A percentile compares a stretch with the other conserved stretches of the same genome.
Conservation (phyloP, 1,284 basidiomycete species). For the Rhizoctonia solani region DNA sequence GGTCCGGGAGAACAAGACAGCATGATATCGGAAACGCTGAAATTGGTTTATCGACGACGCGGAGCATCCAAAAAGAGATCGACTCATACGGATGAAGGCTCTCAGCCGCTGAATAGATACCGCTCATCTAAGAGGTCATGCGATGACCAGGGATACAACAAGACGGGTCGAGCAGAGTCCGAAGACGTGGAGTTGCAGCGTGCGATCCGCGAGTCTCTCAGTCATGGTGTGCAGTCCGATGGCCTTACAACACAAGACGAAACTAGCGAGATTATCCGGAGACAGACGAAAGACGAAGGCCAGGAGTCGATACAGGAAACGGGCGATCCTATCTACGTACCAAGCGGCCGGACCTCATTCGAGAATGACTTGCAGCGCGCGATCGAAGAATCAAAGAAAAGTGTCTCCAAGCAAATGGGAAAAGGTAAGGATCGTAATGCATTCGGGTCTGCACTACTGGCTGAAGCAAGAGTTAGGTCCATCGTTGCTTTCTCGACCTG, state of each 20-base stretch:
- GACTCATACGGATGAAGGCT: neutral
- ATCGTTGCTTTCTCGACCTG: neutral
- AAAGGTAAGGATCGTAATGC: neutral
- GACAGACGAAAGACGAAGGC: neutral
- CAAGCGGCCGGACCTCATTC: neutral
- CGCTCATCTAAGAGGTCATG: neutral
- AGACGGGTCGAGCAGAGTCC: slow-evolving; percentile 37
- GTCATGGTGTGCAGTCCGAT: neutral
- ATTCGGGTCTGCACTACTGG: neutral
- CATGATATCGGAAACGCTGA: slow-evolving; percentile 44
- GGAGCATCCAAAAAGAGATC: slow-evolving; percentile 35
- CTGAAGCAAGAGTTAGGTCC: slow-evolving; percentile 8
- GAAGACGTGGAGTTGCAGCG: slow-evolving; percentile 44
- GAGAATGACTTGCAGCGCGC: slow-evolving; percentile 17
- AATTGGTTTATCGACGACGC: slow-evolving; percentile 47
- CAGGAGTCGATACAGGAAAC: neutral
- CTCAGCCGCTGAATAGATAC: neutral
- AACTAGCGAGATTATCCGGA: neutral
- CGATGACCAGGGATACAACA: slow-evolving; percentile 25
- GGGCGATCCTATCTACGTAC: neutral
- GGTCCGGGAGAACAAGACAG: slow-evolving; percentile 38
- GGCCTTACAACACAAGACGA: neutral
- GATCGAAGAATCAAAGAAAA: slow-evolving; percentile 10
- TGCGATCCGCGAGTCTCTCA: slow-evolving; percentile 49
- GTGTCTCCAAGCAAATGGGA: neutral